Base-by-base conservation (phyloP, 2,329 filamentous ascomycete species). In the Claviceps paspali region DNA sequence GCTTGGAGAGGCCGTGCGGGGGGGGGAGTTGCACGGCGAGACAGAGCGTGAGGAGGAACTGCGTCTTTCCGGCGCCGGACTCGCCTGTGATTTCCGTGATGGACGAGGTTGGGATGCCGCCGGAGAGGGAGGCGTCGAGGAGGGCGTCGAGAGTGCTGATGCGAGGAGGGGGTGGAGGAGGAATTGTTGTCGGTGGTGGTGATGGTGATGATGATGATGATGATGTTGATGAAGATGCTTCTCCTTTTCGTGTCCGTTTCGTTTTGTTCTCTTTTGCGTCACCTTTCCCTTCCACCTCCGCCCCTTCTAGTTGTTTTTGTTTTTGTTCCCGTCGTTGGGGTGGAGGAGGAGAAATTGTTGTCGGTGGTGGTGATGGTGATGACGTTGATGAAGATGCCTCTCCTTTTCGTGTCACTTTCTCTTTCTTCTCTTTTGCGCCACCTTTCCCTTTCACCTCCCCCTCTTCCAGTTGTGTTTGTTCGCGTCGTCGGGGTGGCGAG, bases 21-120 rank as follows among this genome's bases (percentile, higher is more conserved):
- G 75, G 61, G 2, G 82, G 76, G 4, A 96, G 77, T 57, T 98
- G 91, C 12, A 79, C 79, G 23, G 87, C 72, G 24, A 96, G 76
- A 31, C 93, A 76, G 21, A 98, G 70, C 17, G 79, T 78, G 21
- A 96, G 72, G 21, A 96, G 77, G 51, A 95, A 76, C 57, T 98
- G 91, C 1, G 91, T 95, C 68, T 98, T 98, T 51, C 88, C 91
- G 46, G 79, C 82, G 49, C 87, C 91, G 45, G 85, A 93, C 64
- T 96, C 91, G 41, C 91, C 91, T 2, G 85, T 82, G 42, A 98
- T 70, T 56, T 98, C 91, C 6, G 84, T 86, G 51, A 98, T 66
- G 57, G 81, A 80, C 33, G 86, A 82, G 2, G 77, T 70, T 1
- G 81, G 82, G 38, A 96, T 71, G 15, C 91, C 91, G 33, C 87